These are phyloP conservation scores for Rhytidiadelphus loreus DNA, from an alignment of 225 moss, liverwort and hornwort species.

Conservation along the genomic window DNA sequence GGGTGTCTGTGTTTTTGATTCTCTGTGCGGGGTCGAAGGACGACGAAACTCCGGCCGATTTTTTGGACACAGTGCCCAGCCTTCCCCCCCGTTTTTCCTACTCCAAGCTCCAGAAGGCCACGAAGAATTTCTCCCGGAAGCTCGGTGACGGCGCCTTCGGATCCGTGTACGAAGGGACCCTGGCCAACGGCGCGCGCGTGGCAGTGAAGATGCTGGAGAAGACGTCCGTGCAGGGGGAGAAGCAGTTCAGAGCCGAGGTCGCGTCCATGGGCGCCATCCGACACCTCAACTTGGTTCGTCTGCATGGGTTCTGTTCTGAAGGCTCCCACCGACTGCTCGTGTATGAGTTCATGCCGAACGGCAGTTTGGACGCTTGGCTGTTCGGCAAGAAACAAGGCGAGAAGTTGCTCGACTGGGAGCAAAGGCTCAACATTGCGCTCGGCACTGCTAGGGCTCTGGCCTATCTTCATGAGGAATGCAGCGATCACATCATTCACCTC, in stretches of 20 bases:
- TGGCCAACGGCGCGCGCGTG: conserved; percentile 43
- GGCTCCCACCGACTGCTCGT: conserved; percentile 38
- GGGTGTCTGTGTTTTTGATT: conserved; percentile 17
- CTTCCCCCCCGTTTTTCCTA: conserved; percentile 38
- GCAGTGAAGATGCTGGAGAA: conserved; percentile 71
- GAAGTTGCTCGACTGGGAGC: conserved; percentile 49
- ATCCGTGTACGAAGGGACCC: conserved; percentile 55
- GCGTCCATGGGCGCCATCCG: conserved; percentile 58
- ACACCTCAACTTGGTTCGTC: conserved; percentile 57
- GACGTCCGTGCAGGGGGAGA: conserved; percentile 37
- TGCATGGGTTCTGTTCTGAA: conserved; percentile 51
- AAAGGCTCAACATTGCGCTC: conserved; percentile 49
- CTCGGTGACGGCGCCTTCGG: conserved; percentile 70
- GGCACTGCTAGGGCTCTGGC: conserved; percentile 58
- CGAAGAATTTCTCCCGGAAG: conserved; percentile 41
- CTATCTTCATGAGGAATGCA: conserved; percentile 65
- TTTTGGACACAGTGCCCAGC: conserved; percentile 38
- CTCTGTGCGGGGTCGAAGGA: conserved; percentile 35
- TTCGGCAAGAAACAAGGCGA: conserved; percentile 27
- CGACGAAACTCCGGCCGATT: conserved; percentile 31
- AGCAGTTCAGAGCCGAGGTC: conserved; percentile 61
- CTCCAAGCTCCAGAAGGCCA: conserved; percentile 40
- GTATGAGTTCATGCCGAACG: conserved; percentile 62
- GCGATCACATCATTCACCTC: conserved; percentile 66
- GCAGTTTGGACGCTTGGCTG: conserved; percentile 62